phyloP scores from a whole-genome alignment of 768 basidiomycete species.

The Candolleomyces aberdarensis region DNA sequence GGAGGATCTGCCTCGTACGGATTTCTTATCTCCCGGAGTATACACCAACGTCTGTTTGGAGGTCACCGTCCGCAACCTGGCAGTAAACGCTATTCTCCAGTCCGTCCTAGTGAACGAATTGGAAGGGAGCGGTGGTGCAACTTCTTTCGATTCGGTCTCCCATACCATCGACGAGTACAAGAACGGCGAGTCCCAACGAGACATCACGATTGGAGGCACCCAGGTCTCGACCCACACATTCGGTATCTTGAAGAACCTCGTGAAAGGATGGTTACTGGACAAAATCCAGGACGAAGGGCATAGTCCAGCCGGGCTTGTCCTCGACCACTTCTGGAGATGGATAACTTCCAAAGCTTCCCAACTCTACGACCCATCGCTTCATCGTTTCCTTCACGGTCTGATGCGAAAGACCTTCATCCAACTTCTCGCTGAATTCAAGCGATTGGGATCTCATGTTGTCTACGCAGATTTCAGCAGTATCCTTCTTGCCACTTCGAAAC shows the following conservation, averaged over 20 bases:
- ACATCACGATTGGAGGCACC: conserved; percentile 85
- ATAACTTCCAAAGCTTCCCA: conserved; percentile 79
- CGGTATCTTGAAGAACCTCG: conserved; percentile 77
- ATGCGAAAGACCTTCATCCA: conserved; percentile 99
- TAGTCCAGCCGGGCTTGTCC: conserved; percentile 63
- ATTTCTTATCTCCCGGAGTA: conserved; percentile 80
- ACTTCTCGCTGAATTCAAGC: conserved; percentile 92
- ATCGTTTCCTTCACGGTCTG: conserved; percentile 89
- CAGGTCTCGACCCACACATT: conserved; percentile 87
- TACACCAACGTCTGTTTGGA: conserved; percentile 94
- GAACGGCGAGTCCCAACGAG: conserved; percentile 62
- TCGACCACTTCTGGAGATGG: conserved; percentile 99
- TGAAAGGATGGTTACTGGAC: conserved; percentile 89
- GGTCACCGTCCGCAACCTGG: conserved; percentile 85
- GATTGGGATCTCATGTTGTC: conserved; percentile 89
- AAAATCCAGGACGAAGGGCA: conserved; percentile 67
- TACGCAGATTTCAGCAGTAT: conserved; percentile 93
- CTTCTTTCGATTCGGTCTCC: conserved; percentile 91
- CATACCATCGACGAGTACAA: conserved; percentile 89
- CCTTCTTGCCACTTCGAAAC: conserved; percentile 90
- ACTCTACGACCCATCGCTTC: conserved; percentile 90
- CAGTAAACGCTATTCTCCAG: conserved; percentile 91
- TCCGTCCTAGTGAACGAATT: conserved; percentile 95
- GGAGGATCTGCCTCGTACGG: conserved; percentile 80
- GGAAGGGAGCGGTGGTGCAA: conserved; percentile 91